Evolutionary conservation across 176 grass and related monocot genomes (phyloP).

Genomic region (Chloris gayana): DNA sequence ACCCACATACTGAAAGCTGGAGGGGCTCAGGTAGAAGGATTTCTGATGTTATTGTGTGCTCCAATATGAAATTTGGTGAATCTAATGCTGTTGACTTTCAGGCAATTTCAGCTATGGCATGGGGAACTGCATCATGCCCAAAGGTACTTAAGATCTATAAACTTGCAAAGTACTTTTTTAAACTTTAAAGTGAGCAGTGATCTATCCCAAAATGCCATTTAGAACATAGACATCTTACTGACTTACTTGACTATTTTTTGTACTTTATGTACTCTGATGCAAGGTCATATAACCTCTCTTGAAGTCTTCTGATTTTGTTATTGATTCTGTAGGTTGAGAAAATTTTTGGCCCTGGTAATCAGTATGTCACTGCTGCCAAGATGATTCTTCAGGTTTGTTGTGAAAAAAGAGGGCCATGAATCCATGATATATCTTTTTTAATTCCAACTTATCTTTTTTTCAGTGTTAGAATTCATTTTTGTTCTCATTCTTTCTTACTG

Average conservation of each 20-base stretch:
- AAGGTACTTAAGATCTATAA: slow-evolving; percentile 62
- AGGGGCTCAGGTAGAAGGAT: slow-evolving; percentile 83
- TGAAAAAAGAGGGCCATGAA: neutral
- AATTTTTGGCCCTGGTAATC: slow-evolving; percentile 97
- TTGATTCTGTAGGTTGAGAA: slow-evolving; percentile 68
- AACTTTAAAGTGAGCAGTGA: neutral
- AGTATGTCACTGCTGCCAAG: slow-evolving; percentile 99
- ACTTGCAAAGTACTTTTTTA: neutral
- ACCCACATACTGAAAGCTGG: slow-evolving; percentile 96
- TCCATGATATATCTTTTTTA: neutral
- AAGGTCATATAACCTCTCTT: neutral
- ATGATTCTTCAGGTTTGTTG: slow-evolving; percentile 94
- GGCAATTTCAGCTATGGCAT: slow-evolving; percentile 96
- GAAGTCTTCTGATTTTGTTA: neutral
- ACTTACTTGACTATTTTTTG: neutral
- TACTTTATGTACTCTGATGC: neutral
- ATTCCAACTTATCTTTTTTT: slow-evolving; percentile 19
- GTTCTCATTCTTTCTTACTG: slow-evolving; percentile 40
- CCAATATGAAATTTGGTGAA: neutral
- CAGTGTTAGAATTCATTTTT: neutral
- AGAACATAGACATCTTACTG: neutral
- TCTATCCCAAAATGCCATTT: neutral
- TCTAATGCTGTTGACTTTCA: slow-evolving; percentile 40
- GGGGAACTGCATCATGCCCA: slow-evolving; percentile 87
- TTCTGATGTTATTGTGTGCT: neutral